Base-by-base conservation (phyloP, 2,329 filamentous ascomycete species). In the Trichoderma sp. region DNA sequence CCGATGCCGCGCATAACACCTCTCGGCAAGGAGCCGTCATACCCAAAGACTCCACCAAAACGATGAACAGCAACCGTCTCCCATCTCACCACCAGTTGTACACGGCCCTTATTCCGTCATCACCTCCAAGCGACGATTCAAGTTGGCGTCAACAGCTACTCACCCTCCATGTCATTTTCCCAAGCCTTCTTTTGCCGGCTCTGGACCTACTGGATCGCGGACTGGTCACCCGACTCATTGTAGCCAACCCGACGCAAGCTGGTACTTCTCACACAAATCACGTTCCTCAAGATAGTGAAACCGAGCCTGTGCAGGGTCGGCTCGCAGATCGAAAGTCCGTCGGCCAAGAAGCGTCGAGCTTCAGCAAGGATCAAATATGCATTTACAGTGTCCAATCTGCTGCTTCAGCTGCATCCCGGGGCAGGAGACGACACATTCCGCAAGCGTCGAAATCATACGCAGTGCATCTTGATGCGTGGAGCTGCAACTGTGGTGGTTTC, bases 401-500 rank as follows among this genome's bases (percentile, higher is more conserved):
- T 49, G 81, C 77, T 10, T 79, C 79, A 7, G 77, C 78, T 7
- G 70, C 75, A 53, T 71, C 73, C 75, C 74, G 75, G 56, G 70
- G 75, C 61, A 40, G 68, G 59, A 69, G 72, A 60, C 69, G 72
- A 60, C 71, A 74, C 49, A 55, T 68, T 2, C 43, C 68, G 2
- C 53, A 68, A 10, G 71, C 72, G 5, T 69, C 74, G 27, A 73
- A 72, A 52, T 72, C 43, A 62, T 96, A 97, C 79, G 83, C 92
- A 74, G 92, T 98, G 19, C 87, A 90, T 11, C 84, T 94, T 1
- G 74, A 79, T 0, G 88, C 91, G 1, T 98, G 96, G 96, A 94
- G 91, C 78, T 99, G 96, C 79, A 92, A 89, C 1, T 99, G 96
- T 81, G 91, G 94, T 4, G 90, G 89, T 1, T 98, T 98, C 79